Conservation (phyloP, 345 rosid species). For the Gossypium herbaceum region DNA sequence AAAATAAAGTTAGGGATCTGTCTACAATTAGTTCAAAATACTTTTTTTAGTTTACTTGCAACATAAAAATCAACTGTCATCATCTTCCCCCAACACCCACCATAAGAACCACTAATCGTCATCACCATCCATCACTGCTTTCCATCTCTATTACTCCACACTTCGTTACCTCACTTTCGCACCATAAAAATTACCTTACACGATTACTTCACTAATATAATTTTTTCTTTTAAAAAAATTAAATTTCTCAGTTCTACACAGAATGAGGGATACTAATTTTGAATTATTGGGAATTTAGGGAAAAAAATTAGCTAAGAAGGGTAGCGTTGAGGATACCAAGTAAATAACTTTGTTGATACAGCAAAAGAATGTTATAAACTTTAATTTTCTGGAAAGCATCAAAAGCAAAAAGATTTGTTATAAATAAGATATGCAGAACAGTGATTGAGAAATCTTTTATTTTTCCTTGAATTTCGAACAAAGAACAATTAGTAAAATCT, state of each 20-base stretch:
- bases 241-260: neutral
- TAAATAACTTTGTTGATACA: neutral
- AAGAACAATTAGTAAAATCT: too few species aligned
- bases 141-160: too few species aligned
- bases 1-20: too few species aligned
- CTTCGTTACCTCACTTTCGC: too few species aligned
- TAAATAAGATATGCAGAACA: neutral
- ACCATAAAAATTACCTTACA: too few species aligned
- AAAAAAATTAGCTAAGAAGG: neutral
- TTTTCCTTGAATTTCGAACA: neutral
- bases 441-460: neutral
- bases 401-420: neutral
- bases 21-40: too few species aligned
- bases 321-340: neutral
- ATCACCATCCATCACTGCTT: too few species aligned
- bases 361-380: neutral
- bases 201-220: too few species aligned
- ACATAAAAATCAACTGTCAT: too few species aligned
- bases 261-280: neutral
- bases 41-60: too few species aligned
- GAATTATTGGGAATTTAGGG: neutral
- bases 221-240: neutral
- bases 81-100: too few species aligned
- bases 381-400: neutral
- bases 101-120: too few species aligned